These are phyloP conservation scores for Vitis rotundifolia DNA, from an alignment of 164 flowering plant genomes.

Conservation along the genomic window DNA sequence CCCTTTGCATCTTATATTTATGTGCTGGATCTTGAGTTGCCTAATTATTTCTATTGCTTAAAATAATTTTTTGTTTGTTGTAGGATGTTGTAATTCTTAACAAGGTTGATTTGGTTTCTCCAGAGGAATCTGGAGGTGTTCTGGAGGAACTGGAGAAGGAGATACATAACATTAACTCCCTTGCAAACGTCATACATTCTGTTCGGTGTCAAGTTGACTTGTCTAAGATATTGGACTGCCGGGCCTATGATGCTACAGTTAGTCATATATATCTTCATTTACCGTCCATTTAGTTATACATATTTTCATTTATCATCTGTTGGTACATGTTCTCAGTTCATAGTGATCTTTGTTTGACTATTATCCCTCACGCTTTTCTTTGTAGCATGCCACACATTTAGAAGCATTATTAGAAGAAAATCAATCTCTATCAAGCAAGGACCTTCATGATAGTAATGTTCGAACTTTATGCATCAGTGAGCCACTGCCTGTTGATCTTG, in stretches of 20 bases:
- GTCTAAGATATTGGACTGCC: conserved; percentile 63
- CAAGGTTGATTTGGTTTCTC: conserved; percentile 88
- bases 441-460: conserved; percentile 72
- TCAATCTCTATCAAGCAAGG: conserved; percentile 37
- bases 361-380: background rate
- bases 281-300: background rate
- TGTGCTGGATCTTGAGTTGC: conserved; percentile 1
- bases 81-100: conserved; percentile 93
- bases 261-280: conserved; percentile 22
- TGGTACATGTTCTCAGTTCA: background rate
- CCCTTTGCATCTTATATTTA: background rate
- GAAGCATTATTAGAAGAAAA: conserved; percentile 65
- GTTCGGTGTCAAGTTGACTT: conserved; percentile 89
- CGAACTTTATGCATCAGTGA: conserved; percentile 74
- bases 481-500: conserved; percentile 53
- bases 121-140: conserved; percentile 40
- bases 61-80: conserved; percentile 19
- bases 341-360: background rate
- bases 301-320: background rate
- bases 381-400: conserved; percentile 69
- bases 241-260: conserved; percentile 82
- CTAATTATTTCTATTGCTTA: conserved; percentile 2
- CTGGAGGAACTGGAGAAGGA: conserved; percentile 77
- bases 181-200: conserved; percentile 67
- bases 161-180: conserved; percentile 74